Evolutionary conservation across 345 rosid genomes (phyloP).

Genomic region (Tarenaya hassleriana): DNA sequence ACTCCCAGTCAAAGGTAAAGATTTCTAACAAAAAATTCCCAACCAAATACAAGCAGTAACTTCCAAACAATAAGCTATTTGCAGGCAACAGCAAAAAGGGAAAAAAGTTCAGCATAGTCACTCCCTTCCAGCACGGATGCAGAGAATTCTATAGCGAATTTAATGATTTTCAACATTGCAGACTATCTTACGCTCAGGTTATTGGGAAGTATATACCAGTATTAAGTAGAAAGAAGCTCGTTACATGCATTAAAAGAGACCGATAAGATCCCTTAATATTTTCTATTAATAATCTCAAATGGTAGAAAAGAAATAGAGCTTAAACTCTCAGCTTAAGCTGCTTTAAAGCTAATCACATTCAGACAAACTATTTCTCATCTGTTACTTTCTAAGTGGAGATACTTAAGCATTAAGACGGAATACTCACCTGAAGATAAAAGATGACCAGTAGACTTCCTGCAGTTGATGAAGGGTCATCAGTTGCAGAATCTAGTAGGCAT

Average conservation of each 20-base stretch:
- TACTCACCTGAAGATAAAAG: conserved; percentile 82
- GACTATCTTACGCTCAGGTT: not conserved
- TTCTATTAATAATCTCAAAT: not conserved
- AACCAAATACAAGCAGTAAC: conserved; percentile 2
- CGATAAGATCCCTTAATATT: not conserved
- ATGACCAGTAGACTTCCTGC: conserved; percentile 78
- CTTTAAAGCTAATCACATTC: conserved; percentile 7
- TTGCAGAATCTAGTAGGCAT: conserved; percentile 72
- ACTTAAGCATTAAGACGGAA: conserved; percentile 9
- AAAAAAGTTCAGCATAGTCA: too few species aligned
- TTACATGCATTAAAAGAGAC: not conserved
- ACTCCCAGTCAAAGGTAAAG: conserved; percentile 19
- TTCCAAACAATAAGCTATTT: not conserved
- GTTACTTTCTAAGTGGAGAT: conserved; percentile 8
- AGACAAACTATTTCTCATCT: conserved; percentile 8
- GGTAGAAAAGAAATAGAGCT: conserved; percentile 1
- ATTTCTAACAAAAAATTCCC: not conserved
- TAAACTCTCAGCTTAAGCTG: conserved; percentile 1
- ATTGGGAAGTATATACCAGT: not conserved
- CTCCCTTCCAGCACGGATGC: too few species aligned
- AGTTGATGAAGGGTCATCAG: conserved; percentile 60
- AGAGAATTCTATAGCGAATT: too few species aligned
- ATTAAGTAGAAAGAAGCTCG: not conserved
- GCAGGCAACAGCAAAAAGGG: too few species aligned
- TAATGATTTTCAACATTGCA: not conserved